Evolutionary conservation across 345 rosid species (phyloP).

Genomic region (Gossypium arboreum): DNA sequence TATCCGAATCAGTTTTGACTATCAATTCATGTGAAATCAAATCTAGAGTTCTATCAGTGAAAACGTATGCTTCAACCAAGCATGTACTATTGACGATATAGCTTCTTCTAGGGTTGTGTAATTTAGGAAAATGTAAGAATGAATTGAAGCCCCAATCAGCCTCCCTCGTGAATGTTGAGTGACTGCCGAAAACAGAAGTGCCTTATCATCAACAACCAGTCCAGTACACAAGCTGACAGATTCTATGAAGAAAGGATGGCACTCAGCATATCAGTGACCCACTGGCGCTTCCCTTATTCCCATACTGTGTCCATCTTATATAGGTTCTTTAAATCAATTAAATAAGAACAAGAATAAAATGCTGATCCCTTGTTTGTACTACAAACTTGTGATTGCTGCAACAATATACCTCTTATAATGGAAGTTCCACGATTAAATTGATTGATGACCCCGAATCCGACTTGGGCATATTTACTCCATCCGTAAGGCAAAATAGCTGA

Average conservation of each 20-base stretch:
- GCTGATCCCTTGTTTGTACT: no score
- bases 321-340: no score
- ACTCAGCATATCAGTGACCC: no score
- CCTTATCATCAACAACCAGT: no score
- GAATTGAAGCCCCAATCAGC: slow-evolving; percentile 55
- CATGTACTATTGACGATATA: slow-evolving; percentile 39
- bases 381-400: no score
- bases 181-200: slow-evolving; percentile 28
- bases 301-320: no score
- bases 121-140: slow-evolving; percentile 50
- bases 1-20: background rate
- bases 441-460: slow-evolving; percentile 65
- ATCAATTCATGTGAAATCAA: background rate
- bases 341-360: no score
- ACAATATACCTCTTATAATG: no score
- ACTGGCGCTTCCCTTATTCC: no score
- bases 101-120: slow-evolving; percentile 48
- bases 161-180: slow-evolving; percentile 44
- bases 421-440: slow-evolving; percentile 51
- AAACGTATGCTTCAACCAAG: background rate
- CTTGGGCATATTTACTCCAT: slow-evolving; percentile 84
- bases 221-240: background rate
- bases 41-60: no score
- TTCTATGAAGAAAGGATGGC: background rate
- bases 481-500: slow-evolving; percentile 45